Evolutionary conservation across 768 basidiomycete genomes (phyloP).

Genomic region (Panaeolus cyanescens): DNA sequence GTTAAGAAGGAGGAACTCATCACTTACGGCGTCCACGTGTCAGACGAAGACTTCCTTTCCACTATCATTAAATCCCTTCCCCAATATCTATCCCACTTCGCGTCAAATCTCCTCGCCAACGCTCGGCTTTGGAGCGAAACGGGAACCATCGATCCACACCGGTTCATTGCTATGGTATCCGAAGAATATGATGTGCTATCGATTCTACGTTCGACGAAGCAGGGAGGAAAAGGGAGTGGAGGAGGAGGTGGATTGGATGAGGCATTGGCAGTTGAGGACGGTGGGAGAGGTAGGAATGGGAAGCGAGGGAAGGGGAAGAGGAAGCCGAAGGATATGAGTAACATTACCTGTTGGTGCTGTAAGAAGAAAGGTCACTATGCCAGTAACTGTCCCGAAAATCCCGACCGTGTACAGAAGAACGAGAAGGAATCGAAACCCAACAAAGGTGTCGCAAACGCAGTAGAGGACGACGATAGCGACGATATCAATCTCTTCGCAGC

Average conservation of each 20-base stretch:
- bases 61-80: conserved; percentile 30
- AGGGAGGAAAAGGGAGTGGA: neutral
- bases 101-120: conserved; percentile 19
- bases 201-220: conserved; percentile 3
- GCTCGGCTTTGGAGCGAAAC: conserved; percentile 12
- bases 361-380: too few species aligned
- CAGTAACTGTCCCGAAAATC: too few species aligned
- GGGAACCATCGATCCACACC: conserved; percentile 18
- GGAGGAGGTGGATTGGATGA: neutral
- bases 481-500: too few species aligned
- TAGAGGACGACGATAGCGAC: too few species aligned
- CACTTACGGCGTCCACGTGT: conserved; percentile 21
- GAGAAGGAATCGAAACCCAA: too few species aligned
- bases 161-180: conserved; percentile 18
- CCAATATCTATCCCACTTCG: conserved; percentile 20
- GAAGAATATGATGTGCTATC: conserved; percentile 27
- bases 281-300: too few species aligned
- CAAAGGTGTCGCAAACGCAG: too few species aligned
- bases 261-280: too few species aligned
- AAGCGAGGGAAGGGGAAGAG: too few species aligned
- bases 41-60: conserved; percentile 22
- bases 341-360: too few species aligned
- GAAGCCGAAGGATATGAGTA: too few species aligned
- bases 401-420: too few species aligned
- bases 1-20: conserved; percentile 21